phyloP scores from a whole-genome alignment of 2,329 filamentous ascomycete species.

The Shiraia bambusicola region DNA sequence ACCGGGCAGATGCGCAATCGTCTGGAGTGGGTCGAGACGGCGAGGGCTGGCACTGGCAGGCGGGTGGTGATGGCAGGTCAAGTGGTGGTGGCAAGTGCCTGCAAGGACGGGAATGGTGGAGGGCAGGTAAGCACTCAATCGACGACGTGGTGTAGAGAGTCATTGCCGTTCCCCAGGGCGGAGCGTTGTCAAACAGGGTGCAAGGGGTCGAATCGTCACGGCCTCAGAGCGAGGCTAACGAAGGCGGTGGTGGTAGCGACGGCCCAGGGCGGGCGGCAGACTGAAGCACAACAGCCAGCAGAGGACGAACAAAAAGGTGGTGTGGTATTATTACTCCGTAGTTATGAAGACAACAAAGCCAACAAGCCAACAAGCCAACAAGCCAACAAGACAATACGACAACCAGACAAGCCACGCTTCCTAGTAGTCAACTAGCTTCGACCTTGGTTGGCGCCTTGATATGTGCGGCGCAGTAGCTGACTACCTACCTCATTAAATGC shows the following conservation, averaged over 20 bases:
- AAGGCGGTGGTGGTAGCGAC: slow-evolving; percentile 14
- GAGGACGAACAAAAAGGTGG: slow-evolving; percentile 15
- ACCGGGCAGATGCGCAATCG: slow-evolving; percentile 1
- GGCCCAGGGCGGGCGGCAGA: slow-evolving; percentile 11
- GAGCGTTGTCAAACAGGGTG: slow-evolving; percentile 4
- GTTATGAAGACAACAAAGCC: not conserved
- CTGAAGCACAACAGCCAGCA: slow-evolving; percentile 4
- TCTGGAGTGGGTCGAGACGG: not conserved
- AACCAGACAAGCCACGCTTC: slow-evolving; percentile 4
- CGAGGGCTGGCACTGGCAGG: slow-evolving; percentile 1
- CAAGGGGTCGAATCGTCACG: slow-evolving; percentile 8
- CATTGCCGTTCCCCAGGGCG: slow-evolving; percentile 25
- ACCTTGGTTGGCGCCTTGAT: not conserved
- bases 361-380: too few species aligned
- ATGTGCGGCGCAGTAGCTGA: not conserved
- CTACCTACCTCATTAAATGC: too few species aligned
- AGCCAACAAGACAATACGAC: too few species aligned
- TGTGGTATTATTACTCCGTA: too few species aligned
- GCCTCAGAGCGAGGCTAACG: slow-evolving; percentile 5
- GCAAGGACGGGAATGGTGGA: slow-evolving; percentile 7
- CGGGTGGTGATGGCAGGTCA: not conserved
- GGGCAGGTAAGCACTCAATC: slow-evolving; percentile 23
- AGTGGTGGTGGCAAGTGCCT: slow-evolving; percentile 2
- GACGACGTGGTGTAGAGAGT: slow-evolving; percentile 22
- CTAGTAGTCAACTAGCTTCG: too few species aligned